Evolutionary conservation across 306 rosid species (phyloP), one percentile per base, ranked within the genome.

Genomic region (Vigna angularis): DNA sequence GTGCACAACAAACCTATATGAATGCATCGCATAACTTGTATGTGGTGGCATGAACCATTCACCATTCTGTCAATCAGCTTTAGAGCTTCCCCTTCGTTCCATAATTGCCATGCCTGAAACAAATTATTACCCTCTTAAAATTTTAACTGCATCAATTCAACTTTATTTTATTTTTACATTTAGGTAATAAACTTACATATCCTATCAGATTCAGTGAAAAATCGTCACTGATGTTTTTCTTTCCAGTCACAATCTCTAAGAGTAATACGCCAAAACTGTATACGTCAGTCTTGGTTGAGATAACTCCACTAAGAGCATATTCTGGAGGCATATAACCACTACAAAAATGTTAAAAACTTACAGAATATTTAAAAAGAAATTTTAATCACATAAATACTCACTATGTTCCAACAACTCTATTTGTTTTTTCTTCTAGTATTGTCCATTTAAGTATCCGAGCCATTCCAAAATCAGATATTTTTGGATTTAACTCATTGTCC

Each of bases 261-360:
- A 62, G 20, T 5, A 62, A 0, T 12, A 62, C 6, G 0, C 67
- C 67, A 62, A 62, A 62, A 1, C 67, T 62, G 16, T 62, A 62
- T 0, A 62, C 45, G 8, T 62, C 67, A 1, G 0, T 32, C 7
- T 62, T 62, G 1, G 45, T 62, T 7, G 67, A 62, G 2, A 62
- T 16, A 1, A 62, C 45, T 6, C 45, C 67, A 4, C 1, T 62
- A 45, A 62, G 32, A 0, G 45, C 67, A 30, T 62, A 62, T 4
- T 62, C 67, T 6, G 67, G 67, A 62, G 67, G 32, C 67, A 62
- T 62, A 16, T 62, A 62, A 4, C 67, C 67, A 32, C 67, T 62
- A 13, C 2, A 61, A 30, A 34, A 34, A 34, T 34, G 7, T 34
- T 34, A 34, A 32, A 42, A 9, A 2, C 7, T 15, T 14, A 30